Conservation (phyloP, 495 filamentous ascomycete species). For the Penicillium desertorum region DNA sequence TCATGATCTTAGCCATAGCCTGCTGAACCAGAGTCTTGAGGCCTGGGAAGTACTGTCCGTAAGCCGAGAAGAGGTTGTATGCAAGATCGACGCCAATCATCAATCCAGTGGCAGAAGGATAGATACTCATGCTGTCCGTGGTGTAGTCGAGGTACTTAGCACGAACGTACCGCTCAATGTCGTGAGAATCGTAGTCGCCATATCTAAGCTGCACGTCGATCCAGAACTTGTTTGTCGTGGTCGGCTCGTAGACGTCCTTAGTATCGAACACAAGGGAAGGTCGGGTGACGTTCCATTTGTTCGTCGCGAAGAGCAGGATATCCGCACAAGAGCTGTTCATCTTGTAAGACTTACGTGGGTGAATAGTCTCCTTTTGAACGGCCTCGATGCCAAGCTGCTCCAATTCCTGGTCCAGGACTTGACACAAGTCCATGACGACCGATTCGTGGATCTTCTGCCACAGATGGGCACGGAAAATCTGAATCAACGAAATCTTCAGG, state of each 20-base stretch:
- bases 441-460: constrained; percentile 99
- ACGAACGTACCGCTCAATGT: constrained; percentile 96
- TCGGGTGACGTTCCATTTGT: constrained; percentile 97
- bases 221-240: constrained; percentile 99
- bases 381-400: constrained; percentile 96
- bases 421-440: constrained; percentile 98
- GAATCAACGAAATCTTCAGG: constrained; percentile 96
- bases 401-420: constrained; percentile 98
- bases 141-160: constrained; percentile 99
- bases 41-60: constrained; percentile 98
- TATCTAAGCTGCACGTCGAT: constrained; percentile 97
- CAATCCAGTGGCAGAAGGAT: constrained; percentile 93
- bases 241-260: constrained; percentile 92
- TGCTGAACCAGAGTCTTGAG: constrained; percentile 95
- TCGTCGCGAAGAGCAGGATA: constrained; percentile 94
- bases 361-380: constrained; percentile 99
- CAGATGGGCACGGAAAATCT: constrained; percentile 99
- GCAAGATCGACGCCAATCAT: constrained; percentile 99
- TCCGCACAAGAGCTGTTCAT: constrained; percentile 99
- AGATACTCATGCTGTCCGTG: constrained; percentile 98
- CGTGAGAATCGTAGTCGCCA: constrained; percentile 98
- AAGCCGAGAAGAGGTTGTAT: constrained; percentile 97
- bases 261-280: constrained; percentile 94
- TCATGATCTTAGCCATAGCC: constrained; percentile 99
- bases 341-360: constrained; percentile 99